phyloP scores from a whole-genome alignment of 2,329 filamentous ascomycete species.

The Pyrenochaeta sp. region DNA sequence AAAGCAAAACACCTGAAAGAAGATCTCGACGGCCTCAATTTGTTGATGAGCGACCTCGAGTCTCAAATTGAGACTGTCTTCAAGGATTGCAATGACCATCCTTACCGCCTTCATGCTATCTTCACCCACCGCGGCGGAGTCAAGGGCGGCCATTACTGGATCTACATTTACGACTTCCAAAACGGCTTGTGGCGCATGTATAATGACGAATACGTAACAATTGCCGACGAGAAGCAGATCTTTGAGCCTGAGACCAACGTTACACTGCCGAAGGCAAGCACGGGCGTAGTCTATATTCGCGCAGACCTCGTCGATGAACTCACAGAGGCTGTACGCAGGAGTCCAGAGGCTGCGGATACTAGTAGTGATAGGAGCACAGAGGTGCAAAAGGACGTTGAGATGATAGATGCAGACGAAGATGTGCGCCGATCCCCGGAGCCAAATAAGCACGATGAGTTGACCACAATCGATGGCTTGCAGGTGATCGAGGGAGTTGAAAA shows the following conservation, averaged over 20 bases:
- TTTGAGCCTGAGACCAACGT: conserved; percentile 69
- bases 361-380: not conserved
- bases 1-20: conserved; percentile 33
- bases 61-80: conserved; percentile 67
- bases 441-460: conserved; percentile 11
- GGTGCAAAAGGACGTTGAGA: conserved; percentile 20
- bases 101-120: conserved; percentile 87
- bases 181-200: conserved; percentile 87
- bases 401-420: conserved; percentile 20
- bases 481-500: conserved; percentile 41
- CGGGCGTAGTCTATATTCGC: conserved; percentile 83
- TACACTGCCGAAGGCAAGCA: conserved; percentile 52
- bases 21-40: conserved; percentile 35
- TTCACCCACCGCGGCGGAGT: conserved; percentile 83
- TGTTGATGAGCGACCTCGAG: conserved; percentile 57
- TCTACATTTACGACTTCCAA: conserved; percentile 92
- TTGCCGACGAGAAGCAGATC: conserved; percentile 71
- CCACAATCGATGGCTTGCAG: conserved; percentile 7
- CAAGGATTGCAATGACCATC: conserved; percentile 67
- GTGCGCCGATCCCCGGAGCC: conserved; percentile 10
- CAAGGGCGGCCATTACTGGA: conserved; percentile 86
- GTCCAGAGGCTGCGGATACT: conserved; percentile 12
- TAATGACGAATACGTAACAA: conserved; percentile 85
- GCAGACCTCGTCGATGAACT: conserved; percentile 69
- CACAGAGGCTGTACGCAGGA: conserved; percentile 61